Evolutionary conservation across 2,329 filamentous ascomycete species (phyloP), one percentile per base, ranked within the genome.

Genomic region (Teratosphaeriaceae sp.): DNA sequence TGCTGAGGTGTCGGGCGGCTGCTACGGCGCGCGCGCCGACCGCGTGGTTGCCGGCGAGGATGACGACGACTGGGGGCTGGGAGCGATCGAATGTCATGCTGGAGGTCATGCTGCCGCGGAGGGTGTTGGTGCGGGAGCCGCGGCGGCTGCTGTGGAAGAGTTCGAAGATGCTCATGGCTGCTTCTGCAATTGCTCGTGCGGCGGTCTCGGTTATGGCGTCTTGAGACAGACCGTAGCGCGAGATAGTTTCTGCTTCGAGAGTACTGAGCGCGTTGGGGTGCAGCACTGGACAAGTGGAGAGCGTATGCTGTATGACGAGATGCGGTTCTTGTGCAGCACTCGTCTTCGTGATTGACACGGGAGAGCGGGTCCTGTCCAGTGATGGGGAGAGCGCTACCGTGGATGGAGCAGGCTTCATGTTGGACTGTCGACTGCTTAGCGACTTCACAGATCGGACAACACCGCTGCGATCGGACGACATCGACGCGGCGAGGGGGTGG

Each of bases 31-130:
- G 78, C 27, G 86, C 82, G 29, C 90, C 89, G 1, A 84, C 88
- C 52, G 88, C 88, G 64, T 95, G 90, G 63, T 96, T 97, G n/a
- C 92, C 90, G 0, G 87, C 89, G n/a, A 97, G 73, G 5, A 97
- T 79, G 18, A 94, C 80, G 38, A 83, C 71, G 5, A 79, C 75
- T 1, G 76, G 74, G 22, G 72, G 67, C 13, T 71, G 65, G 27
- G 71, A 67, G 38, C 70, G 66, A 39, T 66, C 70, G 38, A 61
- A 73, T 36, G 69, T 77, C 36, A 74, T 73, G 64, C 69, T 79
- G 59, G 74, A 77, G 38, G 73, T 80, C 45, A 72, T 33, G 64
- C 52, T 72, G 65, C 35, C 94, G 69, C 9, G 86, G 78, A 38
- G 72, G 75, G 55, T 50, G 42, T 58, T 60, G 9, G 57, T 49